Evolutionary conservation across 176 grass and related monocot genomes (phyloP).

Genomic region (Otatea glauca): DNA sequence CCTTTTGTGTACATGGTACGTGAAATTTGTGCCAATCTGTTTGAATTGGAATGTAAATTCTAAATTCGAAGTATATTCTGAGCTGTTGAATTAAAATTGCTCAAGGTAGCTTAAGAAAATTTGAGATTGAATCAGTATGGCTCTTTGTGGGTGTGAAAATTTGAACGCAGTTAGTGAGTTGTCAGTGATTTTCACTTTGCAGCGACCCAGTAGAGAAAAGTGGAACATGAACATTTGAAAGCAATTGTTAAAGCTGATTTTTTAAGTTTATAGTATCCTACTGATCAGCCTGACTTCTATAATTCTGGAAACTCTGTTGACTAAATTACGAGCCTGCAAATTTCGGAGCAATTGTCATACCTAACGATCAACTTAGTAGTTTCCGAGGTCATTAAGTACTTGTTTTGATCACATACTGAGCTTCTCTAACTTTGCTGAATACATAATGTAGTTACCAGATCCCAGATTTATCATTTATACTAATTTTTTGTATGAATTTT

Average conservation of each 20-base stretch:
- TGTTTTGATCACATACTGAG: background rate
- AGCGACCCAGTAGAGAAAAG: background rate
- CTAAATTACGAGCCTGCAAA: background rate
- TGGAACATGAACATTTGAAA: background rate
- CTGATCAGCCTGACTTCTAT: background rate
- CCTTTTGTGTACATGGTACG: slow-evolving; percentile 59
- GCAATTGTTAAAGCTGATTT: background rate
- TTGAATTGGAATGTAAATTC: slow-evolving; percentile 7
- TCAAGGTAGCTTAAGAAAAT: background rate
- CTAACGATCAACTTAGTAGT: background rate
- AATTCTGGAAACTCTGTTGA: background rate
- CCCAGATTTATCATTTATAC: background rate
- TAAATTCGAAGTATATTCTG: background rate
- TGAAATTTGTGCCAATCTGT: background rate
- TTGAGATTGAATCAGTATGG: background rate
- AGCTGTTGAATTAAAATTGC: background rate
- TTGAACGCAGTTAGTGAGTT: background rate
- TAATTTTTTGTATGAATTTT: slow-evolving; percentile 25
- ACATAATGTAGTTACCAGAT: background rate
- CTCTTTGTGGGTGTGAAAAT: background rate
- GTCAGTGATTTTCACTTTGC: background rate
- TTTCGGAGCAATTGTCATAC: background rate
- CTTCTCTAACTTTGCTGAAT: background rate
- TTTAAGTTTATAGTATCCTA: background rate
- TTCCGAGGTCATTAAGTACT: background rate